A percentile compares a stretch with the other conserved stretches of the same genome.
These are phyloP conservation scores for Emiliania huxleyi DNA, from an alignment of 78 protist genomes.

Conservation along the genomic window DNA sequence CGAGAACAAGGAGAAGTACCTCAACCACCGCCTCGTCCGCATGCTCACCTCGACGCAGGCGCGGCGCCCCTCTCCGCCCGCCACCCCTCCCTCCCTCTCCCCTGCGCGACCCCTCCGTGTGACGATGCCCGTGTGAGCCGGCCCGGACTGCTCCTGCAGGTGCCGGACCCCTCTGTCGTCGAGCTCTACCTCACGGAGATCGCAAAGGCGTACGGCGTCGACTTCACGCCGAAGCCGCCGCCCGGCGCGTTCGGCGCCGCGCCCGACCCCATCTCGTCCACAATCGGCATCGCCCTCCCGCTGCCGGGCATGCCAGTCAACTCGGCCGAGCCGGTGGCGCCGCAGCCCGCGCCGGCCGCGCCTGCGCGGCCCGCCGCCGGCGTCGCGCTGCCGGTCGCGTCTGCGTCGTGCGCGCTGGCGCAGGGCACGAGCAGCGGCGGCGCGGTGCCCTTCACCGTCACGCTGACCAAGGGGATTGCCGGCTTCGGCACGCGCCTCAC, in stretches of 20 bases:
- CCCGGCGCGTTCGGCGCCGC: no score
- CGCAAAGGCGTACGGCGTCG: conserved; percentile 4
- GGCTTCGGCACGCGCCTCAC: background rate
- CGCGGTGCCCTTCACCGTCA: background rate
- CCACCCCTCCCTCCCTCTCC: no score
- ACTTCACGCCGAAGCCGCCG: background rate
- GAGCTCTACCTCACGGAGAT: background rate
- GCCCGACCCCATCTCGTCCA: background rate
- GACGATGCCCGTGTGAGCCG: no score
- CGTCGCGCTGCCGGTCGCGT: no score
- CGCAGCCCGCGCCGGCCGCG: background rate
- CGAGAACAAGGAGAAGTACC: background rate
- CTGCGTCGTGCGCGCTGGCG: no score
- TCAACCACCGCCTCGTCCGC: background rate
- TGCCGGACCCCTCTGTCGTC: background rate
- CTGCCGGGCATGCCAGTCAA: background rate
- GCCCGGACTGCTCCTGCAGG: no score
- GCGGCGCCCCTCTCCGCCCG: background rate
- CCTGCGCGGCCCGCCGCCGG: no score
- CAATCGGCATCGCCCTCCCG: background rate
- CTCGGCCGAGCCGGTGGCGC: no score
- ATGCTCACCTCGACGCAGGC: background rate
- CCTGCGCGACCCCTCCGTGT: no score
- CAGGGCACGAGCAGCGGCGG: background rate
- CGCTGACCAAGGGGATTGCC: background rate